Base-by-base conservation (phyloP, 192 early-diverging fungal genomes). In the Phlyctochytrium arcticum region DNA sequence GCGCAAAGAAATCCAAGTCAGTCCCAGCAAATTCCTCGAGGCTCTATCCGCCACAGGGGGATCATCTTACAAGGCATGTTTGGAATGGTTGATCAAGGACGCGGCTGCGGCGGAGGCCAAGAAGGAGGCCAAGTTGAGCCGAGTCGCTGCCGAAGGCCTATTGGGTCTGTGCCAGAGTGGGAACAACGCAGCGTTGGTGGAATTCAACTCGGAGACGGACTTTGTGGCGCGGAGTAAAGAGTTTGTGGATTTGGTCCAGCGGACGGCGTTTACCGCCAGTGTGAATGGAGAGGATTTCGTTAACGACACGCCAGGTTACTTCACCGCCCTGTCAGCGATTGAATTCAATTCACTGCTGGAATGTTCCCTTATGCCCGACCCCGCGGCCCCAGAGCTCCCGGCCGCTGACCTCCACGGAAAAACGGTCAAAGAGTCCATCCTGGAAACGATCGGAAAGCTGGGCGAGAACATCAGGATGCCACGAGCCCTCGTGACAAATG, bases 161-260 rank as follows among this genome's bases (percentile, higher is more conserved):
- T 71, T 92, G 39, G 85, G 85, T n/a, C 83, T 86, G 5, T 78
- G 85, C 9, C 73, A 79, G 2, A 70, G 87, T 47, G 77, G 86
- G 24, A 21, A 10, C 63, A 57, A 72, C 67, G 57, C 34, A 8
- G 54, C 54, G 1, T 70, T 75, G 15, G 57, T 78, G 6, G 81
- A 92, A 83, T 60, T 93, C 23, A 93, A 92, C 73, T 93, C 90
- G 60, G 96, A 98, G 72, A 95, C 96, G 0, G 96, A 98, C 70
- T 98, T 98, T 84, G 96, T 98, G 5, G 90, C 92, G 7, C 83
- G 90, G 57, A 91, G 89, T 65, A 72, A 70, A 27, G 69, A 87
- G 48, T 96, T 96, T 80, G 82, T 86, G 32, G 75, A 85, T 31
- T 78, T 94, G 36, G 90, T 87, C 19, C 29, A 48, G 27, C 23